Percentiles rank a stretch among this genome's conserved stretches.
Conservation (phyloP, 2,329 filamentous ascomycete species). For the Neurospora crassa region DNA sequence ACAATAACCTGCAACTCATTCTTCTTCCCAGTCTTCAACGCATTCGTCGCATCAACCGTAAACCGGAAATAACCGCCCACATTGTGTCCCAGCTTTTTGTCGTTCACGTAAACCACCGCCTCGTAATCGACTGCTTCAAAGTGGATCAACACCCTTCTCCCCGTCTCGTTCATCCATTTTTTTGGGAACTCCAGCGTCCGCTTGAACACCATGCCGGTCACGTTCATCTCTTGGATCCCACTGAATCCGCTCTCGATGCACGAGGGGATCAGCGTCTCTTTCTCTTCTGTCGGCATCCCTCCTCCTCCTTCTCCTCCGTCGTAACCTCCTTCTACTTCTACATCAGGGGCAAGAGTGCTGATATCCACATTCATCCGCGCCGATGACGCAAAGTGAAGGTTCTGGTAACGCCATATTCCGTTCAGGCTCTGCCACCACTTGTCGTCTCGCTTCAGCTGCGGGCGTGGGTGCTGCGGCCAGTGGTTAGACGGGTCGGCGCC, state of each 20-base stretch:
- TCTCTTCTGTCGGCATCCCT: background rate
- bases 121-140: conserved; percentile 52
- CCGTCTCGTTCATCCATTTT: conserved; percentile 29
- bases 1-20: conserved; percentile 57
- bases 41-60: conserved; percentile 45
- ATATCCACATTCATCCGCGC: conserved; percentile 12
- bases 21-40: conserved; percentile 23
- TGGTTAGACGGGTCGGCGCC: conserved; percentile 41
- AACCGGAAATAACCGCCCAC: conserved; percentile 55
- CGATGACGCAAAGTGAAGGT: conserved; percentile 17
- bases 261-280: conserved; percentile 27
- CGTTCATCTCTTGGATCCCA: conserved; percentile 25
- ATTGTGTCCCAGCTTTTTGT: conserved; percentile 39
- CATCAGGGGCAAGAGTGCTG: conserved; percentile 20
- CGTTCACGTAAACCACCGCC: conserved; percentile 49
- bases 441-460: conserved; percentile 40
- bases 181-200: conserved; percentile 41
- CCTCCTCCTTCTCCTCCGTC: background rate
- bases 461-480: conserved; percentile 50
- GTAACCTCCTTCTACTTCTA: conserved; percentile 1
- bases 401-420: conserved; percentile 46
- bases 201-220: conserved; percentile 38
- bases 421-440: conserved; percentile 44
- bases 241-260: conserved; percentile 30
- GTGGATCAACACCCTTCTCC: conserved; percentile 38